Evolutionary conservation across 345 rosid species (phyloP).

Genomic region (Camelina hispida): DNA sequence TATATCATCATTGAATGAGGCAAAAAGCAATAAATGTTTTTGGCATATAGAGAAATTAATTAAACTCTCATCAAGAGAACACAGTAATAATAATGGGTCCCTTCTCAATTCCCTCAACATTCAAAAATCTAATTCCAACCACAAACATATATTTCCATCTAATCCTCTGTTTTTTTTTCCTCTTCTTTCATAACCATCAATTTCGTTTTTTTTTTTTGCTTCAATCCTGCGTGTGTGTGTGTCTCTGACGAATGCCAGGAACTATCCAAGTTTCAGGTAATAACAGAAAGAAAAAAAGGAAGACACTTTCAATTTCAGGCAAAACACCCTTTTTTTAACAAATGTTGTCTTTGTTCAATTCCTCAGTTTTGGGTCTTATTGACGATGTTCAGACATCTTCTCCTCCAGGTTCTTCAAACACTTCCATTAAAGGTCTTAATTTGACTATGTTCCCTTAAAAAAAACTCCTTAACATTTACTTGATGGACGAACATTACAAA

Average conservation of each 20-base stretch:
- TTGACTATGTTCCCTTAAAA: constrained; percentile 21
- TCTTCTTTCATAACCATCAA: constrained; percentile 36
- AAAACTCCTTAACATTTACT: no score
- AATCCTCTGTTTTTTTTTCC: constrained; percentile 29
- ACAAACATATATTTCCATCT: constrained; percentile 55
- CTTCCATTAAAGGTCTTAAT: constrained; percentile 65
- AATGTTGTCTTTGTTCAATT: constrained; percentile 24
- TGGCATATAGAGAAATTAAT: constrained; percentile 17
- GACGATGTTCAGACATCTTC: constrained; percentile 56
- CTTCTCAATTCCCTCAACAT: constrained; percentile 43
- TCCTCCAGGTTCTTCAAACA: constrained; percentile 48
- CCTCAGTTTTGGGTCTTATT: constrained; percentile 65
- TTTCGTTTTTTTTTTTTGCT: neutral
- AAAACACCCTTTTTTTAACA: neutral
- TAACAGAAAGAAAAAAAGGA: neutral
- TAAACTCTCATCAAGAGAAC: constrained; percentile 11
- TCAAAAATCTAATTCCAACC: constrained; percentile 49
- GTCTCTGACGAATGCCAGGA: constrained; percentile 75
- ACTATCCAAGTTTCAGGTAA: constrained; percentile 88
- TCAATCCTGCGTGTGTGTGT: constrained; percentile 14
- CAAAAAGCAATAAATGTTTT: constrained; percentile 5
- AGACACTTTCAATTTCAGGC: constrained; percentile 36
- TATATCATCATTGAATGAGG: constrained; percentile 1
- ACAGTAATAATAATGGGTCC: constrained; percentile 42
- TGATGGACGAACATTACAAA: no score